phyloP scores from a whole-genome alignment of 2,329 filamentous ascomycete species.

The Chrysosporium queenslandicum region DNA sequence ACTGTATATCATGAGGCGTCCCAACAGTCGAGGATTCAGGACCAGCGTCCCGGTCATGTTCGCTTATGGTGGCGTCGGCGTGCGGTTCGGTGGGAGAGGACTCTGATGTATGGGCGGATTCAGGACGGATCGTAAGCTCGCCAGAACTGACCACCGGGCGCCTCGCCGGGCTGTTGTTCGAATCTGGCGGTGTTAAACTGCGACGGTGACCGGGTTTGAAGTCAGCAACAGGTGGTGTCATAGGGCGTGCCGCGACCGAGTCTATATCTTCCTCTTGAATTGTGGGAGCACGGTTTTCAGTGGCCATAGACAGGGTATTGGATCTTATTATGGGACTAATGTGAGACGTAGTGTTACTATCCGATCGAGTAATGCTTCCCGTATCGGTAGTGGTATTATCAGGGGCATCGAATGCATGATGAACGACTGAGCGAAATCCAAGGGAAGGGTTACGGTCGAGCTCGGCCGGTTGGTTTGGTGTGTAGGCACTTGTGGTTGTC shows the following conservation, averaged over 20 bases:
- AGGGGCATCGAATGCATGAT: slow-evolving; percentile 54
- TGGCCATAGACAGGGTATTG: neutral
- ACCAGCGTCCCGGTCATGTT: neutral
- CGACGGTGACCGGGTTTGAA: slow-evolving; percentile 48
- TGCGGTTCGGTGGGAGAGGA: neutral
- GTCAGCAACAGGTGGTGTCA: slow-evolving; percentile 23
- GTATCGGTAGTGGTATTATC: slow-evolving; percentile 47
- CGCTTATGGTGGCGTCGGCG: neutral
- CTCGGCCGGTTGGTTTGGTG: slow-evolving; percentile 19
- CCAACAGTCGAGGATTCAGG: neutral
- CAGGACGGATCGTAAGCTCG: slow-evolving; percentile 9
- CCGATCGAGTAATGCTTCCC: slow-evolving; percentile 47
- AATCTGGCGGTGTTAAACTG: slow-evolving; percentile 49
- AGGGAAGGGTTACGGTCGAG: slow-evolving; percentile 46
- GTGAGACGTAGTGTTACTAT: slow-evolving; percentile 52
- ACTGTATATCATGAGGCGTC: neutral
- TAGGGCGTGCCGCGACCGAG: slow-evolving; percentile 5
- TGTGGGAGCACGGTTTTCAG: slow-evolving; percentile 32
- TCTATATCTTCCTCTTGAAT: slow-evolving; percentile 14
- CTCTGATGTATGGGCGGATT: neutral
- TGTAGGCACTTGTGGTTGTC: slow-evolving; percentile 7
- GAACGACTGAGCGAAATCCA: slow-evolving; percentile 51
- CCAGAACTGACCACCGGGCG: slow-evolving; percentile 44
- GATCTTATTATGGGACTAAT: slow-evolving; percentile 58
- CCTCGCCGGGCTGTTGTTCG: slow-evolving; percentile 52